phyloP scores from a whole-genome alignment of 2,329 filamentous ascomycete species.

The Arthrobotrys iridis region DNA sequence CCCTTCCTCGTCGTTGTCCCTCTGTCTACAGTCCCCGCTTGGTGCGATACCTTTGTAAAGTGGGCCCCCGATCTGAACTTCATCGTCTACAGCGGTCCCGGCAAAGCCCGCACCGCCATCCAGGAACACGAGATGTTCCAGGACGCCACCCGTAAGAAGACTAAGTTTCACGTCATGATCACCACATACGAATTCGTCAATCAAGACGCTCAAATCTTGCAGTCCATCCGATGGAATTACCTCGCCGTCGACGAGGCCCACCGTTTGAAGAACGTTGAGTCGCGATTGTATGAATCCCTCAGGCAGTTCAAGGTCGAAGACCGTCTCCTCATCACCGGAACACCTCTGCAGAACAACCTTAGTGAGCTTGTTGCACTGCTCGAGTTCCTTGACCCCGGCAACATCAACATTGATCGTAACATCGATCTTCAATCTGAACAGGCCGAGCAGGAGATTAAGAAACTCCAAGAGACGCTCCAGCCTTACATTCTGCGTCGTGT shows the following conservation, averaged over 20 bases:
- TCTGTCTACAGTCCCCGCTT: constrained; percentile 94
- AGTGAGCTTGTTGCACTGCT: constrained; percentile 90
- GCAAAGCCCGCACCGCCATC: constrained; percentile 85
- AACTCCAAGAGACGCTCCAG: constrained; percentile 85
- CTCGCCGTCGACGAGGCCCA: constrained; percentile 97
- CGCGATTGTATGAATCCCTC: constrained; percentile 87
- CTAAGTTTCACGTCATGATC: constrained; percentile 96
- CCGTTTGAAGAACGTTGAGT: constrained; percentile 94
- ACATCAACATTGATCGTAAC: constrained; percentile 88
- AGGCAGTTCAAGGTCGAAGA: constrained; percentile 87
- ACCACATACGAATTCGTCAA: constrained; percentile 98
- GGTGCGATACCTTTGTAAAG: constrained; percentile 96
- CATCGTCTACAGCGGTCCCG: constrained; percentile 92
- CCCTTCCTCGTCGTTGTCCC: constrained; percentile 98
- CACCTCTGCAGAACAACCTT: constrained; percentile 95
- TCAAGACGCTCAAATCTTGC: constrained; percentile 82
- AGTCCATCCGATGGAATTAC: constrained; percentile 95
- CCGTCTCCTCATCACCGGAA: constrained; percentile 93
- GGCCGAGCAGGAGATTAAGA: constrained; percentile 85
- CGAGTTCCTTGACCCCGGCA: constrained; percentile 96
- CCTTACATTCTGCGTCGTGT: constrained; percentile 95
- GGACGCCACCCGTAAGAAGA: constrained; percentile 84
- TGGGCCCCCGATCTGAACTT: constrained; percentile 98
- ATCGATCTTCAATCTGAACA: constrained; percentile 83
- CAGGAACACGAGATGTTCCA: constrained; percentile 88